Conservation (phyloP, 2,329 filamentous ascomycete species). For the Verticillium tricorpus region DNA sequence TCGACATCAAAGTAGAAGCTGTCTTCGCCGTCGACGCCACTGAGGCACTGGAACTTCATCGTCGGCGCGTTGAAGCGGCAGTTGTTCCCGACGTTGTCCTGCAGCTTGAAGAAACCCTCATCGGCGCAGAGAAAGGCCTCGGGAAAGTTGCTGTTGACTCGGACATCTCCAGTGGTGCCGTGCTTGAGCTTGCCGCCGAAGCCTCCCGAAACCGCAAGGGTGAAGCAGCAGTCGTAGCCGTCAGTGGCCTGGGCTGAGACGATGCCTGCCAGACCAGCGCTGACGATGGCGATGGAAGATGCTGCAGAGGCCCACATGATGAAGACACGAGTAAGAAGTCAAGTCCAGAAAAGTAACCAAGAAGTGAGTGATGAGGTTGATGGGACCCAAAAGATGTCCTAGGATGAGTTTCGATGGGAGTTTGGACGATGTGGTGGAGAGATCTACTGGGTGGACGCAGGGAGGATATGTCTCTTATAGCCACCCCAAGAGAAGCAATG, state of each 20-base stretch:
- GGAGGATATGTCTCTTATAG: too few relatives aligned
- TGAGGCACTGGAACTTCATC: slow-evolving; percentile 2
- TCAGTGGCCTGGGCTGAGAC: background rate
- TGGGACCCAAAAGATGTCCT: background rate
- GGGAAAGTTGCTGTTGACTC: background rate
- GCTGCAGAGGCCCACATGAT: background rate
- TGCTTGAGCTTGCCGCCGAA: background rate
- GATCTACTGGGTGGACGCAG: too few relatives aligned
- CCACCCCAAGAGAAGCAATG: too few relatives aligned
- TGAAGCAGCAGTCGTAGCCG: background rate
- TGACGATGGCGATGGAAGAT: background rate
- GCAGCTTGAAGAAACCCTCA: background rate
- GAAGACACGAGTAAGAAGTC: slow-evolving; percentile 1
- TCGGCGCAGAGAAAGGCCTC: background rate
- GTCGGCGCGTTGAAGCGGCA: background rate
- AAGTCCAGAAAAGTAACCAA: background rate
- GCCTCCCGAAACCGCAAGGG: background rate
- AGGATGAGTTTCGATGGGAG: background rate
- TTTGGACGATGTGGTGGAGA: too few relatives aligned
- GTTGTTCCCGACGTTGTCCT: background rate
- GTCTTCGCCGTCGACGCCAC: background rate
- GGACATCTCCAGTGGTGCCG: slow-evolving; percentile 1
- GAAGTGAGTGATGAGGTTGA: background rate
- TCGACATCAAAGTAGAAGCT: background rate
- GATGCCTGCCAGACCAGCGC: background rate